Evolutionary conservation across 2,329 filamentous ascomycete species (phyloP).

Genomic region (Aspergillus pseudoviridinutans): DNA sequence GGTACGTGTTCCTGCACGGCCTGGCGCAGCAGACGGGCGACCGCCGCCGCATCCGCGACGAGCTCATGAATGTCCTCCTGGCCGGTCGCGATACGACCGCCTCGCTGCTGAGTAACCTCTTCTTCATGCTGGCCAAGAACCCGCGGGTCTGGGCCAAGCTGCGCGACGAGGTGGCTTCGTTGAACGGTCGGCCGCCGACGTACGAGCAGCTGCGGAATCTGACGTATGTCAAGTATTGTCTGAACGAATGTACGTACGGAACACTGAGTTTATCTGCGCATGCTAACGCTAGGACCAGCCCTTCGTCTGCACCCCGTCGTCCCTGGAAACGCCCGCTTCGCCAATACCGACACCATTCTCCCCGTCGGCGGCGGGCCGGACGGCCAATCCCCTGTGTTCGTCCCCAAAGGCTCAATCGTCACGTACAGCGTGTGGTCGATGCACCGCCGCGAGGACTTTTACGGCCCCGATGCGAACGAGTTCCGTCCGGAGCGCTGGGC

Average conservation of each 20-base stretch:
- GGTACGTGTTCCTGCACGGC: constrained; percentile 43
- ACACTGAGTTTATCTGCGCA: not conserved
- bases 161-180: constrained; percentile 16
- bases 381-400: constrained; percentile 52
- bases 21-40: constrained; percentile 40
- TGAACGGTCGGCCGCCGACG: not conserved
- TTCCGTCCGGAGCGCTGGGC: constrained; percentile 48
- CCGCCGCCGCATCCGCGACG: constrained; percentile 36
- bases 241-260: not conserved
- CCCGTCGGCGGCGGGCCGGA: constrained; percentile 55
- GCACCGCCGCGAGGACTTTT: constrained; percentile 58
- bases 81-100: constrained; percentile 49
- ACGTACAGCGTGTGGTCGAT: constrained; percentile 64
- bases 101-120: constrained; percentile 33
- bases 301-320: constrained; percentile 37
- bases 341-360: constrained; percentile 30
- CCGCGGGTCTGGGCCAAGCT: constrained; percentile 29
- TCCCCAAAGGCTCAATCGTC: constrained; percentile 61
- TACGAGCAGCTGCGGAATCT: not conserved
- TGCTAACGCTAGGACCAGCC: constrained; percentile 10
- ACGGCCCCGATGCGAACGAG: constrained; percentile 36
- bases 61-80: constrained; percentile 44
- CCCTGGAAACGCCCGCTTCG: constrained; percentile 33
- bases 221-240: not conserved
- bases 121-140: constrained; percentile 41